A percentile compares a stretch with the other conserved stretches of the same genome.
phyloP scores from a whole-genome alignment of 78 protist genomes.

The Dictyostelium capitatum region DNA sequence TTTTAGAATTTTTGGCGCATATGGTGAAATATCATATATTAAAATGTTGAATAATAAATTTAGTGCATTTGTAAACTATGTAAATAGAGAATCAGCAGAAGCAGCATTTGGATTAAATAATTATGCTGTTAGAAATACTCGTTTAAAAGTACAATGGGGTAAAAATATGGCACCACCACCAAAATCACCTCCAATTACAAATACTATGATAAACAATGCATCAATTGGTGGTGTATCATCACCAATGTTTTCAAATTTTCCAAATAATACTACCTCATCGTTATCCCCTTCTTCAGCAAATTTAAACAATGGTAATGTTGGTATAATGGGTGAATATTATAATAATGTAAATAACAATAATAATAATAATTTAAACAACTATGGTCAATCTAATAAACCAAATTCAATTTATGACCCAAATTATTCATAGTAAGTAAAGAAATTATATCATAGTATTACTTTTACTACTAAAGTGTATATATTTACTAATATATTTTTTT shows the following conservation, averaged over 20 bases:
- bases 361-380: not conserved
- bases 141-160: constrained; percentile 36
- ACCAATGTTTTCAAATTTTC: constrained; percentile 1
- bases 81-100: constrained; percentile 32
- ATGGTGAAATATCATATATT: constrained; percentile 38
- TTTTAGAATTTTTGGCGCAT: constrained; percentile 16
- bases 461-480: too few species aligned
- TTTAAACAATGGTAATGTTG: not conserved
- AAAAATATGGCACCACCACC: constrained; percentile 4
- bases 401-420: not conserved
- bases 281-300: not conserved
- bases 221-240: not conserved
- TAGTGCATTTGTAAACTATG: constrained; percentile 36
- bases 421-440: not conserved
- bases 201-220: not conserved
- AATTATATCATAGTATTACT: too few species aligned
- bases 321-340: not conserved
- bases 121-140: not conserved
- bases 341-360: too few species aligned
- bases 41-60: constrained; percentile 5
- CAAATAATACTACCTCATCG: not conserved
- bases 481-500: too few species aligned
- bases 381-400: not conserved
- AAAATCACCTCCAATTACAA: constrained; percentile 5
- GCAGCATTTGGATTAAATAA: constrained; percentile 30